Evolutionary conservation across 768 basidiomycete species (phyloP), one percentile per base, ranked within the genome.

Genomic region (Tephrocybe sp.): DNA sequence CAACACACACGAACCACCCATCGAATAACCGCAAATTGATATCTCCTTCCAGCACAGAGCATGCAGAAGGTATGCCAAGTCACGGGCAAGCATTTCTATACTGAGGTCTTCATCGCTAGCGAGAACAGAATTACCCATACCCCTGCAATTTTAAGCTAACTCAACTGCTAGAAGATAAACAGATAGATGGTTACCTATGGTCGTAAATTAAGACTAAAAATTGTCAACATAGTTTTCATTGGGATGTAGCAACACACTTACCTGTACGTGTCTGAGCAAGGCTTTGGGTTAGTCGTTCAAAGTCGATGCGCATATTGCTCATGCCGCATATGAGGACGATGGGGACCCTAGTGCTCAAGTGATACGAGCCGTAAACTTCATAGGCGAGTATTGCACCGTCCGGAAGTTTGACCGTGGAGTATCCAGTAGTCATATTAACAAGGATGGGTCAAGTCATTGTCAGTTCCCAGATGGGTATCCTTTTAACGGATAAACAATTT

Each of bases 21-120:
- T 78, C 1, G 78, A 80, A 59, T 71, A 77, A 3, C 76, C 77
- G 45, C 76, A 75, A 7, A 80, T 53, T 7, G 71, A 63, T 22
- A 80, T 49, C 39, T 74, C 59, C 45, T 64, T 68, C 75, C 77
- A 79, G 15, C 62, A 57, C 15, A 80, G 51, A 39, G 57, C 54
- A 16, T 60, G 50, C 9, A 79, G 53, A n/a, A 80, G 67, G 36
- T 56, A 61, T 8, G 70, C 59, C 28, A 80, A 60, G 53, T 80
- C 77, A 32, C 74, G 65, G 21, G 78, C 76, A 53, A 78, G 61
- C 30, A 69, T 55, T 49, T 77, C 75, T 15, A 79, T 70, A 13
- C 74, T 72, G 16, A 78, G 58, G 4, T 63, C 57, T 39, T 77
- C 75, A 19, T 73, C 60, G 12, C 55, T 55, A 7, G 63, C 65